A percentile compares a stretch with the other conserved stretches of the same genome.
Evolutionary conservation across 1,139 yeast genomes (phyloP).

Genomic region (Tardiomyces blankii): DNA sequence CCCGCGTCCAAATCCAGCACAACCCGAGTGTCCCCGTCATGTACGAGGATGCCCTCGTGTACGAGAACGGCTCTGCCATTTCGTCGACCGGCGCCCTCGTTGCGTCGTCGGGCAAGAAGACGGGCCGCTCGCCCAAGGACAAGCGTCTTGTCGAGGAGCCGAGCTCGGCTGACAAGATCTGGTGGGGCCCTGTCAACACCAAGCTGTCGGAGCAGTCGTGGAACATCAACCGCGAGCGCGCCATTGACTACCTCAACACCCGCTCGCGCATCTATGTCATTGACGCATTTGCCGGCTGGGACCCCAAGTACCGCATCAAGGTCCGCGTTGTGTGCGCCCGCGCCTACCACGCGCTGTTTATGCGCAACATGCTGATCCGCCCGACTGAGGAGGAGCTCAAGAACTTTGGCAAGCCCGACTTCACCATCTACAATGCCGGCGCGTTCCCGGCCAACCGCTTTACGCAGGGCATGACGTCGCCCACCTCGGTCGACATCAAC

Average conservation of each 20-base stretch:
- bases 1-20: constrained; percentile 45
- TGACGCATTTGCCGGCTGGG: constrained; percentile 99
- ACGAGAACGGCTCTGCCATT: constrained; percentile 83
- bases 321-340: constrained; percentile 96
- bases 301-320: constrained; percentile 93
- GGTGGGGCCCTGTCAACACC: constrained; percentile 99
- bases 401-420: constrained; percentile 94
- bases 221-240: constrained; percentile 94
- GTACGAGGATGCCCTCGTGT: constrained; percentile 84
- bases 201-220: constrained; percentile 91
- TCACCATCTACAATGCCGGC: constrained; percentile 97
- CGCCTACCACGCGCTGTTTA: constrained; percentile 96
- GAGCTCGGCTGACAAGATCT: constrained; percentile 68
- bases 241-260: constrained; percentile 92
- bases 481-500: constrained; percentile 92
- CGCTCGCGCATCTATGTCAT: constrained; percentile 90
- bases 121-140: constrained; percentile 98
- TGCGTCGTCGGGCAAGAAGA: constrained; percentile 92
- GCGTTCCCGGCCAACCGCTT: constrained; percentile 97
- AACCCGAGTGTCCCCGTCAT: constrained; percentile 89
- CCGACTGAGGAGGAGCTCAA: constrained; percentile 85
- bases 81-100: constrained; percentile 91
- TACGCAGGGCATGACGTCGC: constrained; percentile 96
- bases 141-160: constrained; percentile 96
- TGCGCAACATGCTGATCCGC: constrained; percentile 96